A percentile compares a stretch with the other conserved stretches of the same genome.
These are phyloP conservation scores for Lichtheimia ramosa DNA, from an alignment of 371 early-diverging fungal genomes.

Conservation along the genomic window DNA sequence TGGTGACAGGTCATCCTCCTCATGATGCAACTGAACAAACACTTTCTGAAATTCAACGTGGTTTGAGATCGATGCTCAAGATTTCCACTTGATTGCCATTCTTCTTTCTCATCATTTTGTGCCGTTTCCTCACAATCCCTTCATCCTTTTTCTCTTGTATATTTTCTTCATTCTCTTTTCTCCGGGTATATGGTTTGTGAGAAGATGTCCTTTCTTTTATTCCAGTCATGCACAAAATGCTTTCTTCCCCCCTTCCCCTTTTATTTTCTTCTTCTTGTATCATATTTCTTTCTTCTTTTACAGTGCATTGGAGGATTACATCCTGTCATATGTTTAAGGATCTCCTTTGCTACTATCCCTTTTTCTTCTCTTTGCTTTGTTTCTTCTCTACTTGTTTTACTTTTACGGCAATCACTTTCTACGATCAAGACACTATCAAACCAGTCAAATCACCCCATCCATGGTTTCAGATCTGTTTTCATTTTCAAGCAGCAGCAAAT, in stretches of 20 bases:
- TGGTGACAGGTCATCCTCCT: not conserved
- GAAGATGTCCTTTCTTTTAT: not conserved
- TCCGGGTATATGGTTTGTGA: not conserved
- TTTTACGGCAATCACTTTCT: not conserved
- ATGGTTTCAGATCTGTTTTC: not conserved
- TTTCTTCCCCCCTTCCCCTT: not conserved
- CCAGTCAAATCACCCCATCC: not conserved
- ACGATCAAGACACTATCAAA: not conserved
- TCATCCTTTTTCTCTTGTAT: not conserved
- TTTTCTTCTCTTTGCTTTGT: not conserved
- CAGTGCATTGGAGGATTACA: not conserved
- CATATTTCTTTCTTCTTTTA: conserved; percentile 7
- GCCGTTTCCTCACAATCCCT: not conserved
- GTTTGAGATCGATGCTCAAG: conserved; percentile 48
- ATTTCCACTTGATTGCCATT: conserved; percentile 32
- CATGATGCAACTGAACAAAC: conserved; percentile 7
- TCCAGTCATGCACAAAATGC: not conserved
- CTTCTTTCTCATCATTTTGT: too few species aligned
- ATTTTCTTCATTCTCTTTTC: not conserved
- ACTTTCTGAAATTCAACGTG: conserved; percentile 49
- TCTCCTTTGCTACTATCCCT: not conserved
- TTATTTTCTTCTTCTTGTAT: not conserved
- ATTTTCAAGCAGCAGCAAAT: too few species aligned
- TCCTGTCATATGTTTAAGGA: conserved; percentile 14
- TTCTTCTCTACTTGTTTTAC: not conserved